These are phyloP conservation scores for Camellia lanceoleosa DNA, from an alignment of 148 eudicot genomes.

Conservation along the genomic window DNA sequence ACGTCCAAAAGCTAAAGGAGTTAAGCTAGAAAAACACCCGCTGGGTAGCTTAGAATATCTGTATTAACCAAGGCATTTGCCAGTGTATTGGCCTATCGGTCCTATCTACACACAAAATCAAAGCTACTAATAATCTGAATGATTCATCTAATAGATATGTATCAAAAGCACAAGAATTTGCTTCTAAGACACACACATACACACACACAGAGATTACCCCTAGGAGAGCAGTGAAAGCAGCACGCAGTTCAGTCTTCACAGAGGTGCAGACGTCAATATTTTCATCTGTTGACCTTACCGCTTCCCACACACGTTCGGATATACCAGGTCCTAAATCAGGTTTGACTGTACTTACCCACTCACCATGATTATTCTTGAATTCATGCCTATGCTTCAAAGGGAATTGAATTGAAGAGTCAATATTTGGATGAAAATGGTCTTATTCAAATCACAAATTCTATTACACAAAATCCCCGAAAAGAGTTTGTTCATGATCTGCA, in stretches of 20 bases:
- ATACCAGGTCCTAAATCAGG: conserved; percentile 78
- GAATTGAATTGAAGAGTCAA: conserved; percentile 6
- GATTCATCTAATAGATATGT: background rate
- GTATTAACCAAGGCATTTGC: background rate
- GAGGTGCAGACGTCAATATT: conserved; percentile 39
- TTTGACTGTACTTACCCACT: conserved; percentile 62
- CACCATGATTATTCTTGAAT: conserved; percentile 83
- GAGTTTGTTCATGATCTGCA: conserved; percentile 18
- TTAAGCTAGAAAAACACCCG: no score
- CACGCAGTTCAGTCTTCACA: conserved; percentile 58
- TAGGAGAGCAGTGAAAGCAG: conserved; percentile 63
- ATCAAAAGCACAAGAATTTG: background rate
- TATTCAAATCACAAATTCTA: background rate
- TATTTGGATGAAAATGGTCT: background rate
- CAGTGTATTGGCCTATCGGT: background rate
- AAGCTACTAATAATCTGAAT: background rate
- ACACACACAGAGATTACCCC: conserved; percentile 48
- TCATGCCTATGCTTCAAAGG: conserved; percentile 46
- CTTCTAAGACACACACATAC: background rate
- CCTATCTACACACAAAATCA: background rate
- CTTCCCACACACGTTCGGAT: conserved; percentile 74
- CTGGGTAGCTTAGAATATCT: background rate
- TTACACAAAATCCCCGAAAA: background rate
- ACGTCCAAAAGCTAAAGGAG: no score
- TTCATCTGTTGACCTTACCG: conserved; percentile 54